Conservation (phyloP, 1,139 yeast genomes). For the Geotrichum australiense region DNA sequence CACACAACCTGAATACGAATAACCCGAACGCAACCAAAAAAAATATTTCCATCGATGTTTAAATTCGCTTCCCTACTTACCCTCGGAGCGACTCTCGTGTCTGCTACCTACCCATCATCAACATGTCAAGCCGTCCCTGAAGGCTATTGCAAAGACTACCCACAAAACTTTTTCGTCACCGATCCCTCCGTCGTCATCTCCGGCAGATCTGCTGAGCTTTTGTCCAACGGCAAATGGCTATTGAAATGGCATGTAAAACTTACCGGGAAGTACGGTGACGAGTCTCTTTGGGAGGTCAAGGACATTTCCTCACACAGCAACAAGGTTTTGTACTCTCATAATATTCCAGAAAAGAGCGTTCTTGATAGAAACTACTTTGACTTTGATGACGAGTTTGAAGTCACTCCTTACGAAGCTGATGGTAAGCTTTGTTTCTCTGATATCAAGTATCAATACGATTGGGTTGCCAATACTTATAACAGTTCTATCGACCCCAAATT, state of each 20-base stretch:
- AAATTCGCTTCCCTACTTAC: too few relatives aligned
- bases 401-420: background rate
- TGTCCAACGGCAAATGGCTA: background rate
- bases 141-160: background rate
- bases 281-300: background rate
- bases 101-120: too few relatives aligned
- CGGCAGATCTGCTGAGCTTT: background rate
- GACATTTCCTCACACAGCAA: background rate
- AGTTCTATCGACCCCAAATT: background rate
- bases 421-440: background rate
- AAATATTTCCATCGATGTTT: too few relatives aligned
- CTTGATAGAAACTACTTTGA: conserved; percentile 1
- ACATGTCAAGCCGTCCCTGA: too few relatives aligned
- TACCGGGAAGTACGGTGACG: background rate
- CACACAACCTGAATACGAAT: too few relatives aligned
- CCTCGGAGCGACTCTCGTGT: too few relatives aligned
- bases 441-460: conserved; percentile 1
- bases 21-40: too few relatives aligned
- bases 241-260: conserved; percentile 1
- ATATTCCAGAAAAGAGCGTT: too few relatives aligned
- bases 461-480: background rate
- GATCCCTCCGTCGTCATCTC: background rate
- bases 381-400: conserved; percentile 1
- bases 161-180: background rate
- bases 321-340: background rate